Evolutionary conservation across 352 stramenopile genomes (phyloP).

Genomic region (Pythium aphanidermatum): DNA sequence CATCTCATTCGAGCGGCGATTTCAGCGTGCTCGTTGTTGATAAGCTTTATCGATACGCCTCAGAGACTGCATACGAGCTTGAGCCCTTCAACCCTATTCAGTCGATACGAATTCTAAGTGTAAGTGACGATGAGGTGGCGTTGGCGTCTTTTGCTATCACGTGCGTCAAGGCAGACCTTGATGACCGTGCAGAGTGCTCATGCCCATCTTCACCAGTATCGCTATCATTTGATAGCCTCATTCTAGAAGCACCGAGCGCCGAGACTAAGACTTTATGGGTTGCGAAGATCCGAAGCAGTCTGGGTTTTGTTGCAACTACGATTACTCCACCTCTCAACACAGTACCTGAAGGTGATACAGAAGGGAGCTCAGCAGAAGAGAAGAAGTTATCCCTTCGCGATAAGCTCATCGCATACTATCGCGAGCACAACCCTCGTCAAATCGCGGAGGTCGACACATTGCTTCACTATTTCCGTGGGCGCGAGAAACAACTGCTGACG

Average conservation of each 20-base stretch:
- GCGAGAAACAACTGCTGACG: constrained; percentile 45
- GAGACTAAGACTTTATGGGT: constrained; percentile 55
- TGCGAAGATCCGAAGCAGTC: constrained; percentile 37
- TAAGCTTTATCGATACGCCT: constrained; percentile 44
- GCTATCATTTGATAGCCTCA: too few species aligned
- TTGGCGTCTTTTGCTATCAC: constrained; percentile 1
- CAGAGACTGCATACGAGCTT: constrained; percentile 31
- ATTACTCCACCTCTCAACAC: neutral
- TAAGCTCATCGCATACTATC: constrained; percentile 86
- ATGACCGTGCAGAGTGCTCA: too few species aligned
- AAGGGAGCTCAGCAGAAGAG: neutral
- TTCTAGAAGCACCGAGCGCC: constrained; percentile 28
- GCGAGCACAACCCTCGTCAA: constrained; percentile 87
- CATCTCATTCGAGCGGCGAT: neutral
- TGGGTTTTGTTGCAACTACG: constrained; percentile 19
- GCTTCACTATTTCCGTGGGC: constrained; percentile 50
- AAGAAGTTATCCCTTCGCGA: constrained; percentile 10
- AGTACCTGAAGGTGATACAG: neutral
- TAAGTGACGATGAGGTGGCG: neutral
- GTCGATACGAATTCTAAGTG: constrained; percentile 27
- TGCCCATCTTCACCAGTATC: too few species aligned
- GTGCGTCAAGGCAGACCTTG: too few species aligned
- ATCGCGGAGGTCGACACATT: constrained; percentile 75
- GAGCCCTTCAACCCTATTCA: constrained; percentile 30
- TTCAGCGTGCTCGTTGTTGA: constrained; percentile 48